These are phyloP conservation scores for Trypanosoma boissoni DNA, from an alignment of 208 protist species.

Conservation along the genomic window DNA sequence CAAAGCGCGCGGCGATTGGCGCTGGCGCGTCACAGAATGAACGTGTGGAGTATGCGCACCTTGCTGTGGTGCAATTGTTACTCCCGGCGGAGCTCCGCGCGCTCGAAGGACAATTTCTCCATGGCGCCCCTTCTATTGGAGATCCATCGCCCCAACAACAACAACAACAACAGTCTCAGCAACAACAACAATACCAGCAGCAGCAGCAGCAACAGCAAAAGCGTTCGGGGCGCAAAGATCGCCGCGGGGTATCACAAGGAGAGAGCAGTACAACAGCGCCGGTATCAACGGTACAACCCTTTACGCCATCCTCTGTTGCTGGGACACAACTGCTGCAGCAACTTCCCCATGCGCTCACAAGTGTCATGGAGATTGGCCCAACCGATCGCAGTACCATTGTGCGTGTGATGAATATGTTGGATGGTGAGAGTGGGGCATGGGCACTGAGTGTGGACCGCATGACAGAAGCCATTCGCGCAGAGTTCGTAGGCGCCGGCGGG, in stretches of 20 bases:
- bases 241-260: neutral
- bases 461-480: conserved; percentile 26
- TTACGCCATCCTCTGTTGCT: neutral
- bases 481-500: neutral
- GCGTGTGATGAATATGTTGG: conserved; percentile 28
- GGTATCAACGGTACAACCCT: no score
- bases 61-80: conserved; percentile 38
- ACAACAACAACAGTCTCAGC: no score
- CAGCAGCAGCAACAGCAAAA: no score
- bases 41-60: conserved; percentile 13
- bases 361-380: conserved; percentile 25
- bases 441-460: conserved; percentile 31
- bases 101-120: conserved; percentile 55
- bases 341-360: conserved; percentile 6
- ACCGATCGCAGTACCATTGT: conserved; percentile 25
- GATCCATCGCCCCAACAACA: no score
- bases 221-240: neutral
- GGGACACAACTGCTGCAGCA: conserved; percentile 1
- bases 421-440: conserved; percentile 33
- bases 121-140: conserved; percentile 20
- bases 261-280: conserved; percentile 16
- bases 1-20: neutral
- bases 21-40: neutral
- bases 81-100: conserved; percentile 47
- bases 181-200: no score